Base-by-base conservation (phyloP, 2,329 filamentous ascomycete species). In the Daldinia sp. region DNA sequence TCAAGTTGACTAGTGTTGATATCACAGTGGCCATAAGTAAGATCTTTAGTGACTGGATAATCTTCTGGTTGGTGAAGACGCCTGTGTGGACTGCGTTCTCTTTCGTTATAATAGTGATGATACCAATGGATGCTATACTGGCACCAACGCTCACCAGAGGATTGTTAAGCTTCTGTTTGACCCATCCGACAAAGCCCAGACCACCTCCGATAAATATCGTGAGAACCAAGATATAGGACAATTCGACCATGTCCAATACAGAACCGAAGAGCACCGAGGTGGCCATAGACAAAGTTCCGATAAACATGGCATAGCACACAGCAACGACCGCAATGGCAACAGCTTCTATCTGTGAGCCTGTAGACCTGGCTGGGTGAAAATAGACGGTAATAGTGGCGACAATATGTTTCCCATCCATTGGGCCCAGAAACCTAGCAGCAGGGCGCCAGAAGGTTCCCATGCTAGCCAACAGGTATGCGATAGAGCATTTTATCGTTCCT, bases 381-480 rank as follows among this genome's bases (percentile, higher is more conserved):
- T 97, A 98, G 10, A 98, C 94, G 0, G 93, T 97, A 65, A 98
- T 89, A 1, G 95, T 98, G 35, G 94, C 94, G 58, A 97, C 93
- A 76, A 97, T 90, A 80, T 98, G 95, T 78, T 98, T 98, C 57
- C 93, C 93, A 80, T 97, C 94, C 76, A 94, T 92, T 70, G 90
- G 86, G 10, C 95, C 95, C 15, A 98, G 84, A 63, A 94, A 88
- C 6, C 85, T 82, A 15, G 93, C 90, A 63, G 97, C 85, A 2
- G 87, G 86, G 2, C 90, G 88, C 69, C 93, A 90, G 74, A 97
- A 96, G 0, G 94, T 98, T 39, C 91, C 93, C 79, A 97, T 83
- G 73, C 93, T 97, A 18, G 93, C 95, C 37, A 98, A 81, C 3
- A 97, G 83, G 81, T 98, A 98, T 50, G 94, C 95, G 68, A 98